Evolutionary conservation across 176 grass and related monocot species (phyloP), one percentile per base, ranked within the genome.

Genomic region (Phyllostachys edulis): DNA sequence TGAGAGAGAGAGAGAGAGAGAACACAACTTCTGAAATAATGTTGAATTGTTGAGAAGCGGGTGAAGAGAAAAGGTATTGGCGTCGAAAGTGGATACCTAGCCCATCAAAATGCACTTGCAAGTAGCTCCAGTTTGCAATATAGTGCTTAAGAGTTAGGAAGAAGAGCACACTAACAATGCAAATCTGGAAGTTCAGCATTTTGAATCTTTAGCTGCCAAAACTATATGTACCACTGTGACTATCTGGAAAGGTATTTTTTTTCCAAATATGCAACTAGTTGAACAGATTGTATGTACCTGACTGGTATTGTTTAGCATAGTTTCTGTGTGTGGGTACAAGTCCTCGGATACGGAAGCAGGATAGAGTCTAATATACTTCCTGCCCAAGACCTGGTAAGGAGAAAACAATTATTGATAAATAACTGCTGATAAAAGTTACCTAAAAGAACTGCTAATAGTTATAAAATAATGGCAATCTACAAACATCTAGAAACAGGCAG

Each of bases 361-460:
- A 89, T 98, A 98, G 16, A 98, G 85, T 92, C 96, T 90, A 65
- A 98, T 85, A 85, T 96, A 98, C 86, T 95, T 98, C 75, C 93
- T 89, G 70, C 93, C 96, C 85, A 92, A 77, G 59, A 98, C 89
- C 96, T 98, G 80, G 45, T 44, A 76, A 82, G 42, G 71, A 67
- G 83, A 79, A 67, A 81, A 29, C 47, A 71, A 21, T 27, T 36
- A 64, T 42, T 47, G 78, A 40, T 5, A 24, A 38, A 69, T n/a
- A 76, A 67, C 2, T 51, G 39, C n/a, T 42, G 46, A 86, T 73
- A 86, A 82, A 82, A 38, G 0, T 40, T 71, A 23, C 26, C 38
- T 27, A 14, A 66, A 57, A 0, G 21, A 66, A 86, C 32, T 46
- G 36, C 39, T 65, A 55, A 50, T 27, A 73, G 37, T 29, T 55